phyloP scores from a whole-genome alignment of 2,329 filamentous ascomycete species.

The Onygenales sp. region DNA sequence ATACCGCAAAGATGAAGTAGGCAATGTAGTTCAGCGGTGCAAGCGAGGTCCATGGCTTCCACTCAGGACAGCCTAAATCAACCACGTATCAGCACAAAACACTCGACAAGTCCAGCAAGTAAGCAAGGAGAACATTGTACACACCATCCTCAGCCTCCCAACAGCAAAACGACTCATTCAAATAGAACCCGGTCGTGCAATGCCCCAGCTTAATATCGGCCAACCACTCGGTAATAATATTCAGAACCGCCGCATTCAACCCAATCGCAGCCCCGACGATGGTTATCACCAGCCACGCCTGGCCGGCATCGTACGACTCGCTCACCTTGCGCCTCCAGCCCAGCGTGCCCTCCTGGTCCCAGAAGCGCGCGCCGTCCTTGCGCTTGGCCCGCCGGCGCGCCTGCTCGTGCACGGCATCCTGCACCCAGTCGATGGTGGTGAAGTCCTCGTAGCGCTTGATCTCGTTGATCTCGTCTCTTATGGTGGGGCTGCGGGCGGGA shows the following conservation, averaged over 20 bases:
- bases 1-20: constrained; percentile 76
- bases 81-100: constrained; percentile 4
- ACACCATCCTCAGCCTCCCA: constrained; percentile 84
- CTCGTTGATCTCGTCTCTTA: constrained; percentile 91
- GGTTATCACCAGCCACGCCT: constrained; percentile 96
- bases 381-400: constrained; percentile 67
- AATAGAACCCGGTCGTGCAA: constrained; percentile 89
- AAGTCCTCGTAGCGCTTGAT: constrained; percentile 99
- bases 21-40: constrained; percentile 72
- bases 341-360: constrained; percentile 56
- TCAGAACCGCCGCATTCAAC: constrained; percentile 82
- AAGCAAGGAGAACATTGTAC: constrained; percentile 8
- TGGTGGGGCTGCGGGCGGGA: constrained; percentile 52
- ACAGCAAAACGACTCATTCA: constrained; percentile 96
- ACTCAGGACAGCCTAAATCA: constrained; percentile 64
- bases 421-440: constrained; percentile 93
- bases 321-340: constrained; percentile 74
- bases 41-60: constrained; percentile 80
- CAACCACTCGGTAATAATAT: constrained; percentile 95
- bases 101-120: background rate
- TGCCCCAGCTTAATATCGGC: constrained; percentile 94
- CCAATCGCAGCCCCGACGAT: constrained; percentile 87
- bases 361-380: constrained; percentile 61
- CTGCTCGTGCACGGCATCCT: constrained; percentile 89
- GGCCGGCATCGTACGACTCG: constrained; percentile 89